Conservation (phyloP, 768 basidiomycete species). For the Tephrocybe rancida region DNA sequence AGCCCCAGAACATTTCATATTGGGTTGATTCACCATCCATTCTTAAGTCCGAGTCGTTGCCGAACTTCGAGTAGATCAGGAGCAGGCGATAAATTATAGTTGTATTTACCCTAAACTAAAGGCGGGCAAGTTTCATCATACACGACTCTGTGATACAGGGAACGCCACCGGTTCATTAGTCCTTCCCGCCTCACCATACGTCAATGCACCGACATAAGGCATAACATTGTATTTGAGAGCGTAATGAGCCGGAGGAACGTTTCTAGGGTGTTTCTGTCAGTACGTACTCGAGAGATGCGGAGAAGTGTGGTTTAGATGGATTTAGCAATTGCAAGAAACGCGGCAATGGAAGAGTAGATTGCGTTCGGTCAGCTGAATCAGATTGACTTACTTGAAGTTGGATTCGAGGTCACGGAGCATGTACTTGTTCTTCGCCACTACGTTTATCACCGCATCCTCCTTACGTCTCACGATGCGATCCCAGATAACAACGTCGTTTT, state of each 20-base stretch:
- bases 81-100: constrained; percentile 1
- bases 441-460: constrained; percentile 69
- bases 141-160: constrained; percentile 40
- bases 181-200: constrained; percentile 70
- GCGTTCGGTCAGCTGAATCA: constrained; percentile 5
- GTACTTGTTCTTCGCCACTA: constrained; percentile 81
- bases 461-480: constrained; percentile 87
- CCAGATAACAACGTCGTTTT: constrained; percentile 88
- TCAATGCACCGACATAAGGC: constrained; percentile 84
- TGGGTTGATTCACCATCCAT: neutral
- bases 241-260: constrained; percentile 66
- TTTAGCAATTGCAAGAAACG: neutral
- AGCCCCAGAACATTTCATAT: neutral
- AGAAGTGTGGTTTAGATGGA: neutral
- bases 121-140: constrained; percentile 27
- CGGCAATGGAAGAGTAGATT: neutral
- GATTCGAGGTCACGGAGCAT: constrained; percentile 73
- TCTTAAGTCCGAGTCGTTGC: neutral
- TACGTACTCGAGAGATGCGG: neutral
- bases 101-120: neutral
- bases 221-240: constrained; percentile 86
- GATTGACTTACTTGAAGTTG: constrained; percentile 68
- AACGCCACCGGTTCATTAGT: constrained; percentile 40
- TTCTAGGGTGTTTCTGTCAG: constrained; percentile 39
- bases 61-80: neutral